Evolutionary conservation across 768 basidiomycete genomes (phyloP).

Genomic region (Scleroderma bovista): DNA sequence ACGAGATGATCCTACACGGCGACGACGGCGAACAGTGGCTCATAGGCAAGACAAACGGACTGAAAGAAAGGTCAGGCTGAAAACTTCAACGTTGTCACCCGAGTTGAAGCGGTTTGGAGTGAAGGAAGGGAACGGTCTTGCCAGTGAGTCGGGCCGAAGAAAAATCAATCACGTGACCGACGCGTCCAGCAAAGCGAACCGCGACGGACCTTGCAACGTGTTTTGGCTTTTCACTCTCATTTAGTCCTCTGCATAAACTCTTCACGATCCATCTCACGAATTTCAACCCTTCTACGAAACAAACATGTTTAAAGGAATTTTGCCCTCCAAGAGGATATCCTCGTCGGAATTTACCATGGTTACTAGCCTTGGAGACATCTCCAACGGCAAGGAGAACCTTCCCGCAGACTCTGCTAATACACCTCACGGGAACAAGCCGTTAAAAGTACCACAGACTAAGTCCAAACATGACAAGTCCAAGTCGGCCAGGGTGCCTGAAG

Average conservation of each 20-base stretch:
- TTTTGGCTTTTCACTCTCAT: background rate
- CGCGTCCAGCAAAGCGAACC: slow-evolving; percentile 29
- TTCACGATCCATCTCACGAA: slow-evolving; percentile 5
- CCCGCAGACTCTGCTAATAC: slow-evolving; percentile 34
- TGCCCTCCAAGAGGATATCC: slow-evolving; percentile 61
- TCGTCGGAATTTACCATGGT: slow-evolving; percentile 73
- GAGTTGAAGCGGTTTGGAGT: background rate
- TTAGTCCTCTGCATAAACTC: background rate
- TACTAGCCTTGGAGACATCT: slow-evolving; percentile 44
- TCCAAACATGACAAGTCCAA: slow-evolving; percentile 39
- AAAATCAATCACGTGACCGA: slow-evolving; percentile 29
- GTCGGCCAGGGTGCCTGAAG: slow-evolving; percentile 40
- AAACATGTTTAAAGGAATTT: slow-evolving; percentile 78
- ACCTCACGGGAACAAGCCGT: slow-evolving; percentile 26
- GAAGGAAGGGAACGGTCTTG: background rate
- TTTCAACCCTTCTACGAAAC: background rate
- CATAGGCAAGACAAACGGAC: background rate
- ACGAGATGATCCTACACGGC: background rate
- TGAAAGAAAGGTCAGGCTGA: background rate
- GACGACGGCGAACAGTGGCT: background rate
- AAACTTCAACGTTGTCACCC: too few relatives aligned
- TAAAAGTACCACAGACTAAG: slow-evolving; percentile 14
- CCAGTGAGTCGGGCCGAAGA: background rate
- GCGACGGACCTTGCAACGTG: slow-evolving; percentile 11
- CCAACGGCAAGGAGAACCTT: slow-evolving; percentile 65